Base-by-base conservation (phyloP, 1,284 basidiomycete genomes). In the Microstroma glucosiphilum region DNA sequence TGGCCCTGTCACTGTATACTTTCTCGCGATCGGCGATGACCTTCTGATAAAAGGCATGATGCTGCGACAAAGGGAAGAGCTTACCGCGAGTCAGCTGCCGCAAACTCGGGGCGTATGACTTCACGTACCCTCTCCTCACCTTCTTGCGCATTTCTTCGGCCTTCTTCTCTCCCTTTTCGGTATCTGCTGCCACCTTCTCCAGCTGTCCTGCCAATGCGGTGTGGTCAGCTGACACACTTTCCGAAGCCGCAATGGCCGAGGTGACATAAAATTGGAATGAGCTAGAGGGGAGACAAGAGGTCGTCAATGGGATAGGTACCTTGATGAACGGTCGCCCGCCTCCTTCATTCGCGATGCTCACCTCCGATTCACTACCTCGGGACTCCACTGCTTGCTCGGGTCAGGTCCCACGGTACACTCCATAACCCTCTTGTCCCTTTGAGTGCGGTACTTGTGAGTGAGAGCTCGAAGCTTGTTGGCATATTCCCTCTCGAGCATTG, bases 401-500 rank as follows among this genome's bases (percentile, higher is more conserved):
- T 61, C 66, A 2, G 66, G 63, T 0, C 71, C 71, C 2, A 68
- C 71, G 1, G 66, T 63, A 55, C 59, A 60, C 40, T 71, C 71
- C 30, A 62, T 62, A 13, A 69, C 59, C 2, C 67, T 55, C 60
- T 64, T 70, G 8, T 62, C 60, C 19, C 63, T 62, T 58, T 69
- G 66, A 9, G 68, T 70, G 42, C 65, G 61, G 40, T 63, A 65
- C 60, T 70, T 73, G 63, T 65, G 63, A 15, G 60, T 56, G n/a
- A 73, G 58, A 8, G 64, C 43, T 40, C 65, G 65, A 0, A 71
- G 62, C 49, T 68, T 68, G 17, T 60, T 60, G 13, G 71, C 67
- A 49, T 69, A 69, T 23, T 73, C 71, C 13, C 69, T 62, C 60
- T 73, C 71, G 15, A 73, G 62, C 1, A 62, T 64, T n/a, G 70